Evolutionary conservation across 345 rosid species (phyloP), one percentile per base, ranked within the genome.

Genomic region (Eucalyptus dawsonii): DNA sequence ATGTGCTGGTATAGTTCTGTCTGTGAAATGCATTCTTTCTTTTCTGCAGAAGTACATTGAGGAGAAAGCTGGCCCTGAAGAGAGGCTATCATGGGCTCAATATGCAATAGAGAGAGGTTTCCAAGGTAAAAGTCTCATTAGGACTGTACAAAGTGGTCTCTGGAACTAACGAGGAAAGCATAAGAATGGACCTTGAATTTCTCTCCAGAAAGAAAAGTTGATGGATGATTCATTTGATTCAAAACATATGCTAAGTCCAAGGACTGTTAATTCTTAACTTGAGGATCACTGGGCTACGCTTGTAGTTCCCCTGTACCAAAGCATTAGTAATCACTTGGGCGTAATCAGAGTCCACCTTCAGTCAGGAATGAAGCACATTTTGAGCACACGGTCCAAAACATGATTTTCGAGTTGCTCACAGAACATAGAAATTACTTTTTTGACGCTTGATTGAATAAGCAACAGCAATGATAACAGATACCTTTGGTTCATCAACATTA

Each of bases 51-150:
- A 92, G 89, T 25, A 86, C 44, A 80, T 94, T 67, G 94, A 89
- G 89, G 94, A 90, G 51, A 93, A 91, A 87, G 29, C 91, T 53
- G 94, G 95, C 86, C 88, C 88, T 13, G 90, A 90, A 87, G 95
- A 91, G 87, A 54, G 85, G 42, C 86, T 60, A 5, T 65, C 80
- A 15, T 93, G 92, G 92, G 92, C 91, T 88, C 89, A 81, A 50
- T 90, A 92, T 65, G 81, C n/a, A 51, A 88, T 92, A 76, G 92
- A 92, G 81, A 95, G 90, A 88, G 95, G 96, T 89, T 93, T 94
- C 60, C 88, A 69, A 49, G 95, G 95, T 93, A 91, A 88, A 90
- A 60, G 13, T 47, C 42, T 53, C 80, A 69, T 69, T 34, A 69
- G 40, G 85, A 31, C 80, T 69, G 80, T 69, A 87, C 56, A 87